These are phyloP conservation scores for Bretziella fagacearum DNA, from an alignment of 2,329 filamentous ascomycete species.

Conservation along the genomic window DNA sequence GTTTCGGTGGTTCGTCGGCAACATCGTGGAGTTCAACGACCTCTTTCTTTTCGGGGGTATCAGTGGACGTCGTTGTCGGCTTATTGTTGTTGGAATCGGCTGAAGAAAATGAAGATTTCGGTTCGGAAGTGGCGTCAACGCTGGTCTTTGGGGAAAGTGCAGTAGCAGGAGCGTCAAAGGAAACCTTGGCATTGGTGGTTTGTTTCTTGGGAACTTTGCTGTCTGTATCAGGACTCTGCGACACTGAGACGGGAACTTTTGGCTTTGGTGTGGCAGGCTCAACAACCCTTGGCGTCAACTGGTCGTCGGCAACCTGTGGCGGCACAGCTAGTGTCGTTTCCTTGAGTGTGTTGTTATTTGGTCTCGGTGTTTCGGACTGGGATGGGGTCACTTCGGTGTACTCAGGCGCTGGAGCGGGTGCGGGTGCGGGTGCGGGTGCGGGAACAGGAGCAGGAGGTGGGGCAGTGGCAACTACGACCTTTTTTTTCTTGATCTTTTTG, in stretches of 20 bases:
- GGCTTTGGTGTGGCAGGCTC: neutral
- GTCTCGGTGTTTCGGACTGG: neutral
- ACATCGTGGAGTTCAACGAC: neutral
- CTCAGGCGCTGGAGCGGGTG: neutral
- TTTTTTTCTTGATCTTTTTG: constrained; percentile 8
- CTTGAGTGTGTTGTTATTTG: neutral
- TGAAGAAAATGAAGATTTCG: neutral
- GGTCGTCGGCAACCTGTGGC: constrained; percentile 6
- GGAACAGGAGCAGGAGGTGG: neutral
- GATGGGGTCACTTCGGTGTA: neutral
- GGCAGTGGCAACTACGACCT: neutral
- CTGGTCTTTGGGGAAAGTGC: neutral
- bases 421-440: neutral
- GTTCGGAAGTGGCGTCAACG: neutral
- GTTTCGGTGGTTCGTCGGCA: neutral
- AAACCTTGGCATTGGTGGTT: neutral
- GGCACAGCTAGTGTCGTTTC: constrained; percentile 7
- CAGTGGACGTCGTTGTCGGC: neutral
- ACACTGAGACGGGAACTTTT: neutral
- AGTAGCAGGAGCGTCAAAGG: constrained; percentile 2
- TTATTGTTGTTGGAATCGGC: neutral
- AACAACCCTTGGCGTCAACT: neutral
- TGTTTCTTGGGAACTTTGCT: neutral
- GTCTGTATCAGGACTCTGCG: neutral
- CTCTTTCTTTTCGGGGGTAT: neutral